Evolutionary conservation across 1,284 basidiomycete species (phyloP).

Genomic region (Cerioporus squamosus): DNA sequence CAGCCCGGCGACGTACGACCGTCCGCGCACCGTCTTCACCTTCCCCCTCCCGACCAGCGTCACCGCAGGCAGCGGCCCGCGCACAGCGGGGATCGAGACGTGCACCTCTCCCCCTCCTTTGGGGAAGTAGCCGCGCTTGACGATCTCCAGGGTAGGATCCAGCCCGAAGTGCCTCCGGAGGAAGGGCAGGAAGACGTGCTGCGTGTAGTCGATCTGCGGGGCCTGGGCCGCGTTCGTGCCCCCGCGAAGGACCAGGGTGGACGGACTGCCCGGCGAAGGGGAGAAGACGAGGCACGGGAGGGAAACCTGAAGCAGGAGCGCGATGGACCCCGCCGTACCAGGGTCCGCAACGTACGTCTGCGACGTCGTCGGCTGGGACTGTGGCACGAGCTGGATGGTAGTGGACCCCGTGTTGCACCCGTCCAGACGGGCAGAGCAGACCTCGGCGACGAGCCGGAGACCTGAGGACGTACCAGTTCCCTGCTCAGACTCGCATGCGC

Average conservation of each 20-base stretch:
- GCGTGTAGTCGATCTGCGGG: slow-evolving; percentile 73
- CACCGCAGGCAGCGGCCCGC: slow-evolving; percentile 49
- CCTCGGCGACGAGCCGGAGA: slow-evolving; percentile 60
- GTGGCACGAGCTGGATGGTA: slow-evolving; percentile 55
- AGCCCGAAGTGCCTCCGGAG: slow-evolving; percentile 57
- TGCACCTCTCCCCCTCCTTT: slow-evolving; percentile 67
- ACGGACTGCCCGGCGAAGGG: slow-evolving; percentile 28
- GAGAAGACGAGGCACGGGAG: slow-evolving; percentile 69
- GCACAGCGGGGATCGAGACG: slow-evolving; percentile 45
- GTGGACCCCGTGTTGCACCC: slow-evolving; percentile 57
- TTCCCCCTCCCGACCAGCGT: slow-evolving; percentile 56
- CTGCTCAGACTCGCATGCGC: neutral
- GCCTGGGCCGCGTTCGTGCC: slow-evolving; percentile 72
- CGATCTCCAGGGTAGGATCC: slow-evolving; percentile 47
- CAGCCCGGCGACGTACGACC: slow-evolving; percentile 65
- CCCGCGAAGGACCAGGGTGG: slow-evolving; percentile 58
- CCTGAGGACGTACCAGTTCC: slow-evolving; percentile 41
- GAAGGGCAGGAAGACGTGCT: slow-evolving; percentile 68
- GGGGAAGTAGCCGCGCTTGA: slow-evolving; percentile 67
- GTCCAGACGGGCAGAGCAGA: slow-evolving; percentile 53
- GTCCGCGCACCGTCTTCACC: slow-evolving; percentile 54
- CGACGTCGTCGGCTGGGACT: slow-evolving; percentile 35
- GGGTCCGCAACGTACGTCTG: slow-evolving; percentile 59
- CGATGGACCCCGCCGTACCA: slow-evolving; percentile 70
- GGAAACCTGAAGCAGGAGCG: slow-evolving; percentile 71